These are phyloP conservation scores for Graphilbum sp. DNA, from an alignment of 2,329 filamentous ascomycete genomes.

Conservation along the genomic window DNA sequence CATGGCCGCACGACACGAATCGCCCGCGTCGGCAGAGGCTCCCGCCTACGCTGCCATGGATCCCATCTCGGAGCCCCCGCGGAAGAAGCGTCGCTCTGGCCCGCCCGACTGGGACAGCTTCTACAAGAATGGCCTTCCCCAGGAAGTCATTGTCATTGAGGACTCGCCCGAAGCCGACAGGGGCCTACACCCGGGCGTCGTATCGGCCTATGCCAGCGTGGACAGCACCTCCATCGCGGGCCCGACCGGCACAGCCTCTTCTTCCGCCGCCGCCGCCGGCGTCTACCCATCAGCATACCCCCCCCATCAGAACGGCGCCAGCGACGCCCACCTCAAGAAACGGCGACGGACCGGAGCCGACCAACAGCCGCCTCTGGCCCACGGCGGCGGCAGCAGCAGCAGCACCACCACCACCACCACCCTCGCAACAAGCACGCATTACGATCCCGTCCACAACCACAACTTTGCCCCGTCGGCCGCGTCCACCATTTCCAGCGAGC, in stretches of 20 bases:
- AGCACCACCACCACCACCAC: slow-evolving; percentile 4
- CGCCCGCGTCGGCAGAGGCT: not conserved
- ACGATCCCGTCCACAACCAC: slow-evolving; percentile 57
- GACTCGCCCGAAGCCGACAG: slow-evolving; percentile 47
- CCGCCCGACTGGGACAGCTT: slow-evolving; percentile 66
- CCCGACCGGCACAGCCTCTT: not conserved
- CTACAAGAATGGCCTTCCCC: slow-evolving; percentile 68
- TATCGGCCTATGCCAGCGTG: not conserved
- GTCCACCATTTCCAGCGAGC: slow-evolving; percentile 65
- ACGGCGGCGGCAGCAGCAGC: too few species aligned
- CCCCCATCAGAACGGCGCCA: not conserved
- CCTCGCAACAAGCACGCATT: slow-evolving; percentile 27
- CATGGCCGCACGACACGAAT: too few species aligned
- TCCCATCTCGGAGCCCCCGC: slow-evolving; percentile 16
- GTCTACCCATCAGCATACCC: not conserved
- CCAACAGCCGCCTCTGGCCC: slow-evolving; percentile 26
- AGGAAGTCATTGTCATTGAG: slow-evolving; percentile 74
- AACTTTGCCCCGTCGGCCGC: slow-evolving; percentile 42
- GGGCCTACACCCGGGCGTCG: slow-evolving; percentile 2
- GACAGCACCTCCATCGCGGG: not conserved
- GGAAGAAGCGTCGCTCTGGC: slow-evolving; percentile 41
- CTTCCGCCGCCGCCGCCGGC: not conserved
- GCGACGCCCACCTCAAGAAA: slow-evolving; percentile 45
- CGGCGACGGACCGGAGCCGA: slow-evolving; percentile 50
- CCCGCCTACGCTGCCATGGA: slow-evolving; percentile 18